Evolutionary conservation across 2,329 filamentous ascomycete species (phyloP), one percentile per base, ranked within the genome.

Genomic region (Eutypa lata): DNA sequence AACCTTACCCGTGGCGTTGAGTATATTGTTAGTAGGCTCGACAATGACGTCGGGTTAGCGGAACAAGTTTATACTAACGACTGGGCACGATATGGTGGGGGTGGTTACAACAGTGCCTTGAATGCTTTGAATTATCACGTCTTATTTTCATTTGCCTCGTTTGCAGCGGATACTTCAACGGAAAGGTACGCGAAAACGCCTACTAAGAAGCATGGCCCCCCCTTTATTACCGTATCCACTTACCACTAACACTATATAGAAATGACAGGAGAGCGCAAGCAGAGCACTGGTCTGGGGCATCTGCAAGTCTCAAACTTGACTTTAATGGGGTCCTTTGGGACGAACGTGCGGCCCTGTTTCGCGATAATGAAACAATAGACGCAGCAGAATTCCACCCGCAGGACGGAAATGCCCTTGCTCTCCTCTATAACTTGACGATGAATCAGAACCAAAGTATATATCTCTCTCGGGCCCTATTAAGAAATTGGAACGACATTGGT

Each of bases 281-380:
- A 8, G 16, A n/a, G 2, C 28, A 42, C 2, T 60, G 57, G 57
- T 35, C 46, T 6, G 43, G 19, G 1, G 54, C 55, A 4, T 57
- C 57, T 2, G 49, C 48, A 3, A 38, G 24, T 14, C 42, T 60
- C 11, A 59, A 60, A 33, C 57, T 63, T 16, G 69, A 72, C 6
- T 77, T 78, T 35, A 77, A 79, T 49, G 58, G 62, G 11, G 66
- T 76, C 43, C 73, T 78, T 52, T 81, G 76, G 73, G 72, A 78
- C 51, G 60, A 67, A 3, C 50, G 61, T 1, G 68, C 68, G 4
- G 71, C 71, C n/a, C 67, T 78, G 58, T 76, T 78, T 68, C 71
- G 73, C 53, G 76, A 78, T 60, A 80, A 80, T 56, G 74, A 74
- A 42, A 64, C 66, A 7, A 76, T 72, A 1, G 42, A 11, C 5